Percentiles rank a stretch among this genome's conserved stretches.
Conservation (phyloP, 495 filamentous ascomycete species). For the Penicillium tannophilum region DNA sequence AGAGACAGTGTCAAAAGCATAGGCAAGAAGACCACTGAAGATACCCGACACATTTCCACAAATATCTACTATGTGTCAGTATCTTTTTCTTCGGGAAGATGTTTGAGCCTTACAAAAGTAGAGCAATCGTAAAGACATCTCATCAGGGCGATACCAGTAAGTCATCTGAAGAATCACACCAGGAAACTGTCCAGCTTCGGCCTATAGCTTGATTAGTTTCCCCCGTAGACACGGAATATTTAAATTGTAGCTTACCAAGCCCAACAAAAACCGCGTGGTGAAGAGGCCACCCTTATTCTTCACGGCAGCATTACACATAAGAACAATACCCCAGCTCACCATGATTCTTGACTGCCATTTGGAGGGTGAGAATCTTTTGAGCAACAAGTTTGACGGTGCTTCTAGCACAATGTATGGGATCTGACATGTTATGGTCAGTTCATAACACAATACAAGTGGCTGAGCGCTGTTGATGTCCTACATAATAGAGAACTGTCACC, state of each 20-base stretch:
- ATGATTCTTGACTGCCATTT: slow-evolving; percentile 41
- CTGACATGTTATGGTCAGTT: slow-evolving; percentile 21
- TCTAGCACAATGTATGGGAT: slow-evolving; percentile 49
- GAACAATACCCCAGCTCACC: slow-evolving; percentile 38
- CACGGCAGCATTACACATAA: slow-evolving; percentile 38
- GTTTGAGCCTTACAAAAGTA: slow-evolving; percentile 18
- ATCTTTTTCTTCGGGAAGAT: neutral
- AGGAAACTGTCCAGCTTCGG: slow-evolving; percentile 42
- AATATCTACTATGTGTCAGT: slow-evolving; percentile 26
- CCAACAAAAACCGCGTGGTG: slow-evolving; percentile 37
- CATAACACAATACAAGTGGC: neutral
- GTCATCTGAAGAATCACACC: slow-evolving; percentile 39
- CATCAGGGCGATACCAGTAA: slow-evolving; percentile 42
- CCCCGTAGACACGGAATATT: neutral
- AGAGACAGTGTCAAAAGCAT: slow-evolving; percentile 34
- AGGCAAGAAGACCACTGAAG: slow-evolving; percentile 34
- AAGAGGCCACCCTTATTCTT: slow-evolving; percentile 34
- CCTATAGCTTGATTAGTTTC: slow-evolving; percentile 5
- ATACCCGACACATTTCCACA: slow-evolving; percentile 35
- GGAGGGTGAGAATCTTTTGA: slow-evolving; percentile 36
- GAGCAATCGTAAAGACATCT: slow-evolving; percentile 31
- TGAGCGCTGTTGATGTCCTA: slow-evolving; percentile 5
- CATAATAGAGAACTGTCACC: slow-evolving; percentile 33
- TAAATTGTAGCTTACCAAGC: slow-evolving; percentile 17
- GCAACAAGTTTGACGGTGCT: slow-evolving; percentile 39